Evolutionary conservation across 2,329 filamentous ascomycete genomes (phyloP).

Genomic region (Phyllosticta citribraziliensis): DNA sequence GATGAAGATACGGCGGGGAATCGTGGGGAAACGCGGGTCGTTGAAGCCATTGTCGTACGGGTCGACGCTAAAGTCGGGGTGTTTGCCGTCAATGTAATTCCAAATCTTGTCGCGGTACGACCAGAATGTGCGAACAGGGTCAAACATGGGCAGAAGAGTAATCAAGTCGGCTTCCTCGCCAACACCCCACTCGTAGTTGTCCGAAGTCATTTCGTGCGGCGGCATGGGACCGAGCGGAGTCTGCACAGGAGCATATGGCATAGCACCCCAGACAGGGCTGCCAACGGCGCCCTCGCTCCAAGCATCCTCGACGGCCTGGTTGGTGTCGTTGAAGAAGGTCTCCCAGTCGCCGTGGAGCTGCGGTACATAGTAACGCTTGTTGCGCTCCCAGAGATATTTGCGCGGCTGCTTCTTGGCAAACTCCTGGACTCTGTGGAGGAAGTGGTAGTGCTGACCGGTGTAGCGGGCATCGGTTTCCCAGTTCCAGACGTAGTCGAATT

Average conservation of each 20-base stretch:
- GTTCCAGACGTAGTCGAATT: slow-evolving; percentile 74
- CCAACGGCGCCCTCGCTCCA: slow-evolving; percentile 26
- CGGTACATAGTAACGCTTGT: slow-evolving; percentile 47
- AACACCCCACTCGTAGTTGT: slow-evolving; percentile 78
- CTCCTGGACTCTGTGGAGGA: slow-evolving; percentile 54
- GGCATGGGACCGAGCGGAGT: slow-evolving; percentile 69
- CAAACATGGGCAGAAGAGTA: slow-evolving; percentile 83
- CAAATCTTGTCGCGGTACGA: slow-evolving; percentile 40
- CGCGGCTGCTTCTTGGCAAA: slow-evolving; percentile 46
- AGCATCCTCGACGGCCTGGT: slow-evolving; percentile 31
- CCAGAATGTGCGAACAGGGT: slow-evolving; percentile 83
- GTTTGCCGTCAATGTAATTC: slow-evolving; percentile 42
- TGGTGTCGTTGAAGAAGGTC: slow-evolving; percentile 34
- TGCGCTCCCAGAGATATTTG: slow-evolving; percentile 50
- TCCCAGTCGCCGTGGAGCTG: slow-evolving; percentile 41
- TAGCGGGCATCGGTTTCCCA: slow-evolving; percentile 78
- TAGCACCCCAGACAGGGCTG: slow-evolving; percentile 74
- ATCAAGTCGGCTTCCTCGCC: slow-evolving; percentile 87
- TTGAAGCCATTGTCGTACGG: slow-evolving; percentile 46
- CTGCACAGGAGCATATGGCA: slow-evolving; percentile 58
- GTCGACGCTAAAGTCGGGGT: slow-evolving; percentile 82
- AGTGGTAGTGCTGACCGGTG: slow-evolving; percentile 72
- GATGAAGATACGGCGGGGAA: slow-evolving; percentile 72
- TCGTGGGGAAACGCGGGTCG: slow-evolving; percentile 36
- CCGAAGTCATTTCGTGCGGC: slow-evolving; percentile 62